Evolutionary conservation across 192 early-diverging fungal species (phyloP).

Genomic region (Gigaspora rosea): DNA sequence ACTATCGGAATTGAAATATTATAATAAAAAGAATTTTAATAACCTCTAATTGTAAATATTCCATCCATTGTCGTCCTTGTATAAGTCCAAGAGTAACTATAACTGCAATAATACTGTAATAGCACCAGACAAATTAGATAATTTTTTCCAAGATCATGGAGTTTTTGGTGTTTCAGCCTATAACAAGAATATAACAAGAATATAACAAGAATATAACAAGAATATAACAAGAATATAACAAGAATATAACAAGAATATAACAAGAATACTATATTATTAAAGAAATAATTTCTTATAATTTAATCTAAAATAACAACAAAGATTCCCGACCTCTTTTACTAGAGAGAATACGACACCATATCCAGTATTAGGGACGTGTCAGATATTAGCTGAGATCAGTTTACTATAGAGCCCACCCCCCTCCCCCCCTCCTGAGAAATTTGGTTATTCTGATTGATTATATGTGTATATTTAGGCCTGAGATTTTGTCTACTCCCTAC

Average conservation of each 20-base stretch:
- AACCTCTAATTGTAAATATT: constrained; percentile 95
- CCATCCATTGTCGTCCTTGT: constrained; percentile 87
- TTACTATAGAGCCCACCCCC: too few species aligned
- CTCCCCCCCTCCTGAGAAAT: too few species aligned
- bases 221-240: too few species aligned
- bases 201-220: too few species aligned
- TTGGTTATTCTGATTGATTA: too few species aligned
- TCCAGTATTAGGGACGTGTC: too few species aligned
- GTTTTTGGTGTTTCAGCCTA: constrained; percentile 80
- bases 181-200: too few species aligned
- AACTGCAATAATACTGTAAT: constrained; percentile 84
- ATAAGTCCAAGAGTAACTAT: constrained; percentile 85
- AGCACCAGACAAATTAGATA: constrained; percentile 82
- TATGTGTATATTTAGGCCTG: too few species aligned
- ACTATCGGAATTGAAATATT: not conserved
- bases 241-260: too few species aligned
- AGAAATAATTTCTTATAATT: not conserved
- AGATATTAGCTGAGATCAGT: too few species aligned
- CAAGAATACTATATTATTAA: not conserved
- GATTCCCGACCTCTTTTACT: constrained; percentile 79
- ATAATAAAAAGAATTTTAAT: constrained; percentile 24
- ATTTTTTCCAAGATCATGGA: constrained; percentile 86
- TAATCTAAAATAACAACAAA: constrained; percentile 1
- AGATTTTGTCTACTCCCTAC: too few species aligned
- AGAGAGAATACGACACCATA: constrained; percentile 92